Evolutionary conservation across 1,284 basidiomycete species (phyloP).

Genomic region (Kalmanozyma brasiliensis): DNA sequence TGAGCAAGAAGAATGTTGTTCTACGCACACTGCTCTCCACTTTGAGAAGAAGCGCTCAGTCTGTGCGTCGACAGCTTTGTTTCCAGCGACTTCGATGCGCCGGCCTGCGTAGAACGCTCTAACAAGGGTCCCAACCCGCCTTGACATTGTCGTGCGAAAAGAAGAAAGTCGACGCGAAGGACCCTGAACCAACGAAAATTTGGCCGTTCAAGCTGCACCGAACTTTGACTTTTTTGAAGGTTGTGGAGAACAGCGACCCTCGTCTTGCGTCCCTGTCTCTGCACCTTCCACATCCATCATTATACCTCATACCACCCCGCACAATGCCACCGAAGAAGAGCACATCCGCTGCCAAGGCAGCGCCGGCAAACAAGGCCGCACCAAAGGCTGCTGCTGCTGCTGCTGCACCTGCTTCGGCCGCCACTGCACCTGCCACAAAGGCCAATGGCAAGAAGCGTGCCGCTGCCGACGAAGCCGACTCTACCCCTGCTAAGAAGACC

Average conservation of each 20-base stretch:
- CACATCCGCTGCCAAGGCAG: constrained; percentile 3
- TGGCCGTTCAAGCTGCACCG: constrained; percentile 4
- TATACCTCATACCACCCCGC: constrained; percentile 1
- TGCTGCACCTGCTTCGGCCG: constrained; percentile 1
- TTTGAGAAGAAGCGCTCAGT: constrained; percentile 21
- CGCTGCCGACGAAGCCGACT: constrained; percentile 11
- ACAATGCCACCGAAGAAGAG: constrained; percentile 36
- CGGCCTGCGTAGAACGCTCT: neutral
- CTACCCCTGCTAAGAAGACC: constrained; percentile 17
- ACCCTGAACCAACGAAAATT: constrained; percentile 9
- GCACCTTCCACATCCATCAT: neutral
- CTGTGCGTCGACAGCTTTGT: constrained; percentile 5
- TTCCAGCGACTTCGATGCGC: constrained; percentile 45
- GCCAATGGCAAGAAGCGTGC: constrained; percentile 34
- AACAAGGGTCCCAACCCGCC: constrained; percentile 12
- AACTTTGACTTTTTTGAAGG: constrained; percentile 17
- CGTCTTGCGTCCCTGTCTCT: neutral
- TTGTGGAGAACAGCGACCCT: constrained; percentile 1
- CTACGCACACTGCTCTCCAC: constrained; percentile 14
- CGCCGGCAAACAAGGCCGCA: too few species aligned
- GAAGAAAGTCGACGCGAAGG: constrained; percentile 16
- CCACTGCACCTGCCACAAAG: constrained; percentile 17
- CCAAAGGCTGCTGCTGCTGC: constrained; percentile 1
- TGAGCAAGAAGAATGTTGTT: neutral
- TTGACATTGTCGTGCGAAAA: constrained; percentile 32